A percentile compares a stretch with the other conserved stretches of the same genome.
phyloP scores from a whole-genome alignment of 352 stramenopile species.

The Globisporangium irregulare region DNA sequence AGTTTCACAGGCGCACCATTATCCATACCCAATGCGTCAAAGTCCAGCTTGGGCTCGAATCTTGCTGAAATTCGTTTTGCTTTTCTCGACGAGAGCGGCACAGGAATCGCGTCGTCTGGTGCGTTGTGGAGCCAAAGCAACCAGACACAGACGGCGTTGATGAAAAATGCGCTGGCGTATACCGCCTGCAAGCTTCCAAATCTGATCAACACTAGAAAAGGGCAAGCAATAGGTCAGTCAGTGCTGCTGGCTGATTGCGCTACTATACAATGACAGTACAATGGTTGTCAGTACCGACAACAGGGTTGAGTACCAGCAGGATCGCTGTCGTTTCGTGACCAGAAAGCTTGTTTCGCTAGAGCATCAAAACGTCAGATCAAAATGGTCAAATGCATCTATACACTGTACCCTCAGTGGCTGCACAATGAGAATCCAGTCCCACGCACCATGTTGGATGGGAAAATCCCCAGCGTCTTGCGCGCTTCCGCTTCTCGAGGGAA shows the following conservation, averaged over 20 bases:
- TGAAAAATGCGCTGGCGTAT: slow-evolving; percentile 26
- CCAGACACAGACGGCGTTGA: slow-evolving; percentile 43
- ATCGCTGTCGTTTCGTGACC: slow-evolving; percentile 23
- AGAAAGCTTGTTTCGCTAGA: slow-evolving; percentile 14
- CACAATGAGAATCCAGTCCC: background rate
- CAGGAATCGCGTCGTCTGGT: background rate
- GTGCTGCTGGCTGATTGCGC: background rate
- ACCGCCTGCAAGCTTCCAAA: slow-evolving; percentile 33
- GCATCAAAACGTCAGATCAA: background rate
- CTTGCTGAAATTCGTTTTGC: background rate
- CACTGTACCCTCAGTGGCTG: background rate
- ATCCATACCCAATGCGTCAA: background rate
- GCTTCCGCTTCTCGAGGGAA: background rate
- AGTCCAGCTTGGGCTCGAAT: slow-evolving; percentile 6
- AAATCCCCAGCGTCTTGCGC: slow-evolving; percentile 9
- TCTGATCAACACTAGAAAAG: slow-evolving; percentile 34
- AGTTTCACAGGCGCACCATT: slow-evolving; percentile 1
- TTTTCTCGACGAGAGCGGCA: background rate
- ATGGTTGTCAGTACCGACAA: slow-evolving; percentile 26
- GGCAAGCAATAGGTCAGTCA: background rate
- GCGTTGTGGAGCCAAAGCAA: slow-evolving; percentile 37
- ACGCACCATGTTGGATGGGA: slow-evolving; percentile 18
- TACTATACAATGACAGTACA: too few relatives aligned
- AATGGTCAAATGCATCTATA: background rate
- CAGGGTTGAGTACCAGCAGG: slow-evolving; percentile 41